Evolutionary conservation across 2,329 filamentous ascomycete species (phyloP).

Genomic region (Arthrocladium fulminans): DNA sequence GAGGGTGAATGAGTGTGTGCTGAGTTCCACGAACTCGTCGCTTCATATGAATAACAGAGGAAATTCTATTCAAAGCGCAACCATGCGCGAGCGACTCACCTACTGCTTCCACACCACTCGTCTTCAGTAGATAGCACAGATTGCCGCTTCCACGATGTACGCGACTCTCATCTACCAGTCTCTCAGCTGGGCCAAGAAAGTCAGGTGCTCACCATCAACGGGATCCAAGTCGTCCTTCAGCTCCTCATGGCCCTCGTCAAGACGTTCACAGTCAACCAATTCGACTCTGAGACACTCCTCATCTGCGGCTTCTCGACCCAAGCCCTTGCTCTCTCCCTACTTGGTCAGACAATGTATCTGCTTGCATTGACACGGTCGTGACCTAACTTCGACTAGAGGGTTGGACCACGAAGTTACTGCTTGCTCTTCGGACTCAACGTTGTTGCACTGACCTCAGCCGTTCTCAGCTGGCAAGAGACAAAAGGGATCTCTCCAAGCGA

Average conservation of each 20-base stretch:
- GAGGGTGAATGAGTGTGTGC: conserved; percentile 26
- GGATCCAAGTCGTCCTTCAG: conserved; percentile 32
- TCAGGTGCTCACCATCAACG: conserved; percentile 25
- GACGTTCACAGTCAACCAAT: conserved; percentile 33
- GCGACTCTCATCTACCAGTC: conserved; percentile 33
- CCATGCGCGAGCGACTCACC: conserved; percentile 27
- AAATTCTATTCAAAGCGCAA: background rate
- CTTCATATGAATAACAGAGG: conserved; percentile 28
- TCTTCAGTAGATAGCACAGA: conserved; percentile 28
- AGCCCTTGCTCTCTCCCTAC: conserved; percentile 26
- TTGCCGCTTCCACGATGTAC: conserved; percentile 32
- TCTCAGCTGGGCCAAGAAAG: conserved; percentile 30
- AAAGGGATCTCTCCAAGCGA: conserved; percentile 29
- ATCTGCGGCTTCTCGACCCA: conserved; percentile 33
- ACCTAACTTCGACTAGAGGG: conserved; percentile 32
- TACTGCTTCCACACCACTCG: conserved; percentile 32
- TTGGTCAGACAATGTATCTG: conserved; percentile 33
- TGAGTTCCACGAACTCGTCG: conserved; percentile 33
- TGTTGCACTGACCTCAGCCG: conserved; percentile 29
- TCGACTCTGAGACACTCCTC: conserved; percentile 29
- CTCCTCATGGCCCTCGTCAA: conserved; percentile 32
- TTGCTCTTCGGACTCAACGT: conserved; percentile 33
- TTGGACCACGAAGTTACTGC: conserved; percentile 34
- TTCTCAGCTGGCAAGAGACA: conserved; percentile 30
- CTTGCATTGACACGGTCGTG: conserved; percentile 30